These are phyloP conservation scores for Dryas integrifolia DNA, from an alignment of 331 rosid species.

Conservation along the genomic window DNA sequence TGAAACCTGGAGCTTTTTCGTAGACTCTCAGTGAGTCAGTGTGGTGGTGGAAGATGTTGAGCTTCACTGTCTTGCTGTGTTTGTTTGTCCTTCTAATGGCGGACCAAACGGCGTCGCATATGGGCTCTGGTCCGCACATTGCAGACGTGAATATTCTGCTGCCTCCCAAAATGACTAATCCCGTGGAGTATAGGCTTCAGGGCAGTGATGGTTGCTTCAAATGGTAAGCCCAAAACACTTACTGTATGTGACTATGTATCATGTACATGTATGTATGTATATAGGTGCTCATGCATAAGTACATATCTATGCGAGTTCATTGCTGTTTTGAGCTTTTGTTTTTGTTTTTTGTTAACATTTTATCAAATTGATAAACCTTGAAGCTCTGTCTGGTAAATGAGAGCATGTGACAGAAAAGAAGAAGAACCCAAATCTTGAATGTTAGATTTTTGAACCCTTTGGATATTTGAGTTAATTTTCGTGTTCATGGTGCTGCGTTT, in stretches of 20 bases:
- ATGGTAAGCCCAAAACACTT: slow-evolving; percentile 42
- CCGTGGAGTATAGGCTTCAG: slow-evolving; percentile 83
- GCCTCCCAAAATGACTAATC: slow-evolving; percentile 80
- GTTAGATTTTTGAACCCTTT: neutral
- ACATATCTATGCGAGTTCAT: neutral
- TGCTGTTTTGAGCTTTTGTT: neutral
- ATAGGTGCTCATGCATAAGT: neutral
- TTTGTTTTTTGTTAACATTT: neutral
- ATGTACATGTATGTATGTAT: neutral
- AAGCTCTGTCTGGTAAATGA: neutral
- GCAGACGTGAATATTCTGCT: slow-evolving; percentile 76
- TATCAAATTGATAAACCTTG: neutral
- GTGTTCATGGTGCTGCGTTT: neutral
- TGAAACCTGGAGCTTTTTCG: slow-evolving; percentile 19
- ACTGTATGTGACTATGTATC: neutral
- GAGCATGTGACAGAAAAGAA: neutral
- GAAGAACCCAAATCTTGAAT: neutral
- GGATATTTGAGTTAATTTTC: neutral
- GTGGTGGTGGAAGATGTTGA: slow-evolving; percentile 35
- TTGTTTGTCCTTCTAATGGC: slow-evolving; percentile 26
- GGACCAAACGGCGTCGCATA: slow-evolving; percentile 35
- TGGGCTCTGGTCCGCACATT: slow-evolving; percentile 77
- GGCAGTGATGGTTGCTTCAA: slow-evolving; percentile 96
- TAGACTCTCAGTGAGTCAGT: neutral
- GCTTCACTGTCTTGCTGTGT: slow-evolving; percentile 26